These are phyloP conservation scores for Anthracocystis walkeri DNA, from an alignment of 1,284 basidiomycete species.

Conservation along the genomic window DNA sequence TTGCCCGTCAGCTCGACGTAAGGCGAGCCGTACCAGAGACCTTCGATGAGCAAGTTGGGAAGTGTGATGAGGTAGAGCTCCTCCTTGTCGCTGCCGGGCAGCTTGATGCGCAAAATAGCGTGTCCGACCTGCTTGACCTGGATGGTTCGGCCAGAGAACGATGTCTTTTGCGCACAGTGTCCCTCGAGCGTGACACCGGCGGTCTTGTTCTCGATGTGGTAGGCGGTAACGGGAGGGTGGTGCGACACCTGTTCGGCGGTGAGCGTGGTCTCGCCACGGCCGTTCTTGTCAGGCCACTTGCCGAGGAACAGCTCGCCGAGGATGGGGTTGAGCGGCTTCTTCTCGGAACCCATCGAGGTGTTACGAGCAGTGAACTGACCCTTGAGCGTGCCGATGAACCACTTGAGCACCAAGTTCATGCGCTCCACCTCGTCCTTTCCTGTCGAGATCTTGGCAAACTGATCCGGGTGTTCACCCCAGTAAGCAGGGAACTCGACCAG, in stretches of 20 bases:
- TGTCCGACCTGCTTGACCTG: constrained; percentile 96
- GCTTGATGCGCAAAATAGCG: constrained; percentile 81
- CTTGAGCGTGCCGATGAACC: constrained; percentile 78
- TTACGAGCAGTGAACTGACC: constrained; percentile 83
- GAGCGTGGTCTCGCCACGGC: constrained; percentile 85
- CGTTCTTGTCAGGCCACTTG: constrained; percentile 82
- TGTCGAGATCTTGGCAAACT: constrained; percentile 56
- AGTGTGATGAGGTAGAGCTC: constrained; percentile 88
- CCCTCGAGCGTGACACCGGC: constrained; percentile 86
- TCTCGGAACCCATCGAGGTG: constrained; percentile 82
- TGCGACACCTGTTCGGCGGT: constrained; percentile 83
- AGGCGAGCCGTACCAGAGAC: constrained; percentile 73
- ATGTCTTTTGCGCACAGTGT: constrained; percentile 95
- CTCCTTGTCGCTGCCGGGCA: constrained; percentile 74
- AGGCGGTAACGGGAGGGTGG: constrained; percentile 74
- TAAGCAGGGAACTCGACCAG: constrained; percentile 68
- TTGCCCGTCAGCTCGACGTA: constrained; percentile 89
- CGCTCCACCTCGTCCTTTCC: constrained; percentile 67
- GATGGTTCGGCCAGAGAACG: constrained; percentile 78
- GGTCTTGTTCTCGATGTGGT: constrained; percentile 82
- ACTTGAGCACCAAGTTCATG: constrained; percentile 66
- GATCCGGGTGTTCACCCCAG: constrained; percentile 69
- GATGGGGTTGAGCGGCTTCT: constrained; percentile 95
- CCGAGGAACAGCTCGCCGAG: constrained; percentile 92
- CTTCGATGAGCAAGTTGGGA: constrained; percentile 72